Conservation (phyloP, 2,329 filamentous ascomycete species). For the Pseudohalonectria lignicola region DNA sequence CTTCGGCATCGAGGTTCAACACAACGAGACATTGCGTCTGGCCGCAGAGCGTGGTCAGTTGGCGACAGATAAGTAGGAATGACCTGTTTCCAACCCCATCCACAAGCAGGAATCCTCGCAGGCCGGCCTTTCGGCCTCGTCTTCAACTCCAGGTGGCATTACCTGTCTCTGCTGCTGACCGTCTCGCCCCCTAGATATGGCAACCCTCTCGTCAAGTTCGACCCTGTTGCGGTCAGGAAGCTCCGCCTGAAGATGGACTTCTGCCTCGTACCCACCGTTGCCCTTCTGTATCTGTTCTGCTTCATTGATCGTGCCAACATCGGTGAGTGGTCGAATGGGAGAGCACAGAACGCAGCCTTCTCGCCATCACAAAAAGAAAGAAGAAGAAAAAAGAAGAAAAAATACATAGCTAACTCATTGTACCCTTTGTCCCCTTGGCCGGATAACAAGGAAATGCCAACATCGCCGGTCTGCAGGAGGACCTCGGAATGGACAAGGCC, state of each 20-base stretch:
- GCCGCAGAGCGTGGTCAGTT: conserved; percentile 30
- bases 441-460: conserved; percentile 48
- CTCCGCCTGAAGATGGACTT: conserved; percentile 56
- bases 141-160: too few relatives aligned
- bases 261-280: conserved; percentile 53
- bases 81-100: neutral
- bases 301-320: conserved; percentile 69
- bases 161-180: neutral
- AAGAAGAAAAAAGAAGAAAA: too few relatives aligned
- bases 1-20: neutral
- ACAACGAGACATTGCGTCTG: conserved; percentile 1
- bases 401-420: neutral
- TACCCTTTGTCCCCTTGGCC: neutral
- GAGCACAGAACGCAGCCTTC: conserved; percentile 6
- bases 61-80: conserved; percentile 32
- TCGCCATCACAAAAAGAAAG: neutral
- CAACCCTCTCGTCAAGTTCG: conserved; percentile 38
- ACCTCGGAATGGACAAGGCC: conserved; percentile 44
- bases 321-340: too few relatives aligned
- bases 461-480: conserved; percentile 52
- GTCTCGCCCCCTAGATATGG: conserved; percentile 27
- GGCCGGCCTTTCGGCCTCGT: too few relatives aligned
- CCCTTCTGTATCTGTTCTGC: conserved; percentile 59
- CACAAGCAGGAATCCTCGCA: too few relatives aligned
- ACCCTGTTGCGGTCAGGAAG: conserved; percentile 42